phyloP scores from a whole-genome alignment of 768 basidiomycete species.

The Leccinum longicurvipes region DNA sequence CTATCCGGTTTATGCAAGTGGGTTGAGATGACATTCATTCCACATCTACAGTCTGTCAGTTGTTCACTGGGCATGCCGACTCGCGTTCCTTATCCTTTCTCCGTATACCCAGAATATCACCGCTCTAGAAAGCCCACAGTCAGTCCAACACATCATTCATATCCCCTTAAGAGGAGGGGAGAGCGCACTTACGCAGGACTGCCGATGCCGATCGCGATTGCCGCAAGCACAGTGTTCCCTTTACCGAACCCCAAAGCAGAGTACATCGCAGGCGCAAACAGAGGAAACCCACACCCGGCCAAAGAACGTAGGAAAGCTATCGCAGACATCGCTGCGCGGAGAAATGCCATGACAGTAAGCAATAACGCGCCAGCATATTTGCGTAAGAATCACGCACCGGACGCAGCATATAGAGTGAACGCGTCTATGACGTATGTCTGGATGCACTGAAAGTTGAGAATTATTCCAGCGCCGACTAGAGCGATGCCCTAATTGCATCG shows the following conservation, averaged over 20 bases:
- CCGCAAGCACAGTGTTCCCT: slow-evolving; percentile 64
- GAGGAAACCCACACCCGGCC: slow-evolving; percentile 71
- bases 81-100: slow-evolving; percentile 48
- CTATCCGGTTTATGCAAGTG: neutral
- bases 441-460: slow-evolving; percentile 58
- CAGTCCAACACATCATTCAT: slow-evolving; percentile 18
- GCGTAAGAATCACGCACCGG: neutral
- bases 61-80: slow-evolving; percentile 35
- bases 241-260: slow-evolving; percentile 63
- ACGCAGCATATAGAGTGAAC: slow-evolving; percentile 48
- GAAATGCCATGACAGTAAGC: neutral
- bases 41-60: neutral
- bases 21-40: neutral
- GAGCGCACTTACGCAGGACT: slow-evolving; percentile 42
- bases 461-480: slow-evolving; percentile 53
- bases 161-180: neutral
- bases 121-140: slow-evolving; percentile 36
- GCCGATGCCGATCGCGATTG: slow-evolving; percentile 53
- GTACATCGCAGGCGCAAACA: slow-evolving; percentile 76
- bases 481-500: slow-evolving; percentile 47
- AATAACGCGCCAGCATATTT: neutral
- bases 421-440: slow-evolving; percentile 68
- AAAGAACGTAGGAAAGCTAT: slow-evolving; percentile 60
- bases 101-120: slow-evolving; percentile 45
- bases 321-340: slow-evolving; percentile 55